A percentile compares a stretch with the other conserved stretches of the same genome.
Conservation (phyloP, 805 yeast genomes). For the Candida nanaspora region DNA sequence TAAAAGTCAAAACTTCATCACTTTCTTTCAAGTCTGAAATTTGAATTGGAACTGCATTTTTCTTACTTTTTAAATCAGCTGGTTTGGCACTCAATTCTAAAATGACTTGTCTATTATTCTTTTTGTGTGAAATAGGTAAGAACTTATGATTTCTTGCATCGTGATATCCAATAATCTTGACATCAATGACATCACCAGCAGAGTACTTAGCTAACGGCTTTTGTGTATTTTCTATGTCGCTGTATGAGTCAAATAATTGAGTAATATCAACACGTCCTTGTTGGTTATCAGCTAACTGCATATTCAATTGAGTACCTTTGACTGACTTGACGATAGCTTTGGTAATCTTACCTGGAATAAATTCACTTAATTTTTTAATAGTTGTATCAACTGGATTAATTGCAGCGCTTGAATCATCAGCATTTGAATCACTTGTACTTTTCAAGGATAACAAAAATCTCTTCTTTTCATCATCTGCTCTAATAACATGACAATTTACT, state of each 20-base stretch:
- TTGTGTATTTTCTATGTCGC: constrained; percentile 48
- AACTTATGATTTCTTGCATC: constrained; percentile 64
- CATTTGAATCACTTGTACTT: constrained; percentile 19
- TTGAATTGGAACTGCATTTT: constrained; percentile 22
- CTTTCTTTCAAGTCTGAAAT: constrained; percentile 42
- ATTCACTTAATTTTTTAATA: constrained; percentile 43
- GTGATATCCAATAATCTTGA: constrained; percentile 68
- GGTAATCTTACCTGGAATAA: constrained; percentile 51
- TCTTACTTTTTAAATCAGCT: constrained; percentile 23
- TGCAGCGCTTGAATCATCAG: constrained; percentile 14
- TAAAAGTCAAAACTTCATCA: constrained; percentile 46
- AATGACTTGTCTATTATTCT: constrained; percentile 41
- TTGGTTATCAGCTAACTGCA: constrained; percentile 67
- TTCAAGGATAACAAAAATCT: constrained; percentile 65
- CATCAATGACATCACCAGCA: constrained; percentile 51
- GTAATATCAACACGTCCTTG: constrained; percentile 77
- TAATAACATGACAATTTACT: constrained; percentile 57
- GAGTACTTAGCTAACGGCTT: constrained; percentile 55
- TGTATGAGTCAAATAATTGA: constrained; percentile 49
- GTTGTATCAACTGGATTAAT: constrained; percentile 56
- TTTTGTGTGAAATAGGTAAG: constrained; percentile 55
- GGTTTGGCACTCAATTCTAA: constrained; percentile 58
- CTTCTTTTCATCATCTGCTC: constrained; percentile 59
- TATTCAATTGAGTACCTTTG: constrained; percentile 67
- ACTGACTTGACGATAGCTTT: constrained; percentile 54